Evolutionary conservation across 2,329 filamentous ascomycete genomes (phyloP).

Genomic region (Pleurostoma richardsiae): DNA sequence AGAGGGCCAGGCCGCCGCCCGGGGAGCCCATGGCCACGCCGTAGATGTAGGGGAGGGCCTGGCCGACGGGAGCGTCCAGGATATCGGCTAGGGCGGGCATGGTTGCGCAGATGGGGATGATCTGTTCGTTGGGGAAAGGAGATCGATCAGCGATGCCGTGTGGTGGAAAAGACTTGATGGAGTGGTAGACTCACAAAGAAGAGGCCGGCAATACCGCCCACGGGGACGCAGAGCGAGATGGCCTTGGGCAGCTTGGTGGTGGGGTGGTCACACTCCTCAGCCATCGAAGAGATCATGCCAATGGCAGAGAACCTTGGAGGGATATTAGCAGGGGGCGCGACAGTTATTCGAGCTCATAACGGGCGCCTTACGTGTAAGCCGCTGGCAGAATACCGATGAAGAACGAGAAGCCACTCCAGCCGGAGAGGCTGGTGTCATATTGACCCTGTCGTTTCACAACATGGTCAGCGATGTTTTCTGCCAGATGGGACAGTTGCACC

Average conservation of each 20-base stretch:
- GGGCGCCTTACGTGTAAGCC: conserved; percentile 38
- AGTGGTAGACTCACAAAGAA: conserved; percentile 35
- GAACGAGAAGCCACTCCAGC: conserved; percentile 56
- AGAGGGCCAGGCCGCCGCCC: conserved; percentile 44
- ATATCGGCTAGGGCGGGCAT: conserved; percentile 33
- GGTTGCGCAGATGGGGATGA: conserved; percentile 45
- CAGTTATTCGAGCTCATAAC: not conserved
- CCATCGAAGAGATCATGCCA: conserved; percentile 60
- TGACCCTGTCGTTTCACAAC: conserved; percentile 26
- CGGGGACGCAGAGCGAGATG: conserved; percentile 44
- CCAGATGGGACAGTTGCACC: not conserved
- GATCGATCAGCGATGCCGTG: too few species aligned
- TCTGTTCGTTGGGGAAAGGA: conserved; percentile 18
- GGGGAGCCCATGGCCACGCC: conserved; percentile 43
- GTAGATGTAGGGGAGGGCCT: conserved; percentile 51
- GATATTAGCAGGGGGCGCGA: not conserved
- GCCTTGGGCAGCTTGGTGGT: conserved; percentile 46
- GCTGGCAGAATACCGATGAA: conserved; percentile 57
- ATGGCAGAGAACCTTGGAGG: conserved; percentile 43
- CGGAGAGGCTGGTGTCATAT: conserved; percentile 50
- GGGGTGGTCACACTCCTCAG: conserved; percentile 52
- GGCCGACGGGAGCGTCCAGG: conserved; percentile 42
- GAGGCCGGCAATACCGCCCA: conserved; percentile 47
- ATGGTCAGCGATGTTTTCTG: not conserved
- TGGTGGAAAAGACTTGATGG: not conserved